Base-by-base conservation (phyloP, 305 asterid genomes). In the Fraxinus velutina region DNA sequence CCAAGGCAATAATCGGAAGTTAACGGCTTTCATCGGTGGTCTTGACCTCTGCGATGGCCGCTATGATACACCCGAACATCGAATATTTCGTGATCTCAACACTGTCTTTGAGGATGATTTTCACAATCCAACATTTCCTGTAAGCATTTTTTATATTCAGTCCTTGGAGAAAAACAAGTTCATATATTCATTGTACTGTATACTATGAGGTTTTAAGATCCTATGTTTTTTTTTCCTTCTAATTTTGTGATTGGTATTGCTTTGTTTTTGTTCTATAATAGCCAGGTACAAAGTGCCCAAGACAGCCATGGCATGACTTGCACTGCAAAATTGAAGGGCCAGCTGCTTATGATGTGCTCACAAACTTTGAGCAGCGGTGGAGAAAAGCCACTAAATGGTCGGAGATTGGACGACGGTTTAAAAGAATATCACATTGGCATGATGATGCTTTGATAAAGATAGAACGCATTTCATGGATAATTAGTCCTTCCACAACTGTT, bases 291-390 rank as follows among this genome's bases (percentile, higher is more conserved):
- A 91, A 88, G 88, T 92, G 81, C n/a, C 99, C 98, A 4, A 88
- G 99, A 84, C 93, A 95, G 77, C 97, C 99, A 29, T 95, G 99
- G 98, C 99, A 95, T 74, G 99, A 95, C 79, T 78, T 93, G 30
- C 98, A 95, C 80, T 92, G 99, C 92, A 92, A 87, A 84, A 92
- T 95, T 29, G 98, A 95, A 87, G 98, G 98, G 30, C 98, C 98
- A 2, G 98, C 98, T 33, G 98, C 97, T 10, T 93, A 92, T 78
- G 99, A 95, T 29, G 93, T 95, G 29, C 96, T 95, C 80, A 91
- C 91, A 27, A 95, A 95, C 90, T 95, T 95, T 80, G 99, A 92
- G 89, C 97, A 95, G 80, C 87, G 99, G 32, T 95, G 99, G 99
- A 89, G 78, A 84, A 95, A 90, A 83, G 96, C 98, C 81, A 88